A percentile compares a stretch with the other conserved stretches of the same genome.
Conservation (phyloP, 257 asterid species). For the Solanum chmielewskii region DNA sequence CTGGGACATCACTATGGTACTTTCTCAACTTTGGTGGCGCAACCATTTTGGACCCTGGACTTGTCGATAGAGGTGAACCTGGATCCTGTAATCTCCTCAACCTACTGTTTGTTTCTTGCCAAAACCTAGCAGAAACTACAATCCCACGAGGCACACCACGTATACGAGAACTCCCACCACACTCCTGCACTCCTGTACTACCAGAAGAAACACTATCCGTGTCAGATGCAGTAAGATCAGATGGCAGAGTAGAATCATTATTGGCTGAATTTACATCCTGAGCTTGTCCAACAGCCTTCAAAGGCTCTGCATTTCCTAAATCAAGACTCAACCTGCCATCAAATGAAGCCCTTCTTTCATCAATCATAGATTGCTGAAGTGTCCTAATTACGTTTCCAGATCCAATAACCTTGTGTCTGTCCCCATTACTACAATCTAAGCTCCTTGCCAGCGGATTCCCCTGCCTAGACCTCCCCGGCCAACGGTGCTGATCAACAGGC, state of each 20-base stretch:
- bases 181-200: constrained; percentile 74
- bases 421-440: constrained; percentile 43
- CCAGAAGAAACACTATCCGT: constrained; percentile 95
- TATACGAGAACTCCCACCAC: constrained; percentile 19
- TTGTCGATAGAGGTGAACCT: constrained; percentile 51
- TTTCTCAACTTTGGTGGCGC: constrained; percentile 53
- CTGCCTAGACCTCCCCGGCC: constrained; percentile 69
- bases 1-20: constrained; percentile 38
- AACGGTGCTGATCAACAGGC: constrained; percentile 67
- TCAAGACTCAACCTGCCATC: constrained; percentile 64
- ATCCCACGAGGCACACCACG: constrained; percentile 54
- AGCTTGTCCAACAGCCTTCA: constrained; percentile 22
- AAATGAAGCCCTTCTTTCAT: constrained; percentile 61
- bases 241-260: constrained; percentile 33
- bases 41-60: constrained; percentile 52
- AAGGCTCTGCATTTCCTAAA: constrained; percentile 43
- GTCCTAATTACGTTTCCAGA: constrained; percentile 41
- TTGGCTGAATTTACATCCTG: constrained; percentile 35
- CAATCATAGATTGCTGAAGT: constrained; percentile 51
- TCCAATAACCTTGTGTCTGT: constrained; percentile 42
- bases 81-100: constrained; percentile 90
- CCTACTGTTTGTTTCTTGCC: constrained; percentile 94
- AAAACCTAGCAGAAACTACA: constrained; percentile 67
- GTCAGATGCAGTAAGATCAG: constrained; percentile 71
- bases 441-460: constrained; percentile 56